phyloP scores from a whole-genome alignment of 1,139 yeast species.

The Yueomyces sp. region DNA sequence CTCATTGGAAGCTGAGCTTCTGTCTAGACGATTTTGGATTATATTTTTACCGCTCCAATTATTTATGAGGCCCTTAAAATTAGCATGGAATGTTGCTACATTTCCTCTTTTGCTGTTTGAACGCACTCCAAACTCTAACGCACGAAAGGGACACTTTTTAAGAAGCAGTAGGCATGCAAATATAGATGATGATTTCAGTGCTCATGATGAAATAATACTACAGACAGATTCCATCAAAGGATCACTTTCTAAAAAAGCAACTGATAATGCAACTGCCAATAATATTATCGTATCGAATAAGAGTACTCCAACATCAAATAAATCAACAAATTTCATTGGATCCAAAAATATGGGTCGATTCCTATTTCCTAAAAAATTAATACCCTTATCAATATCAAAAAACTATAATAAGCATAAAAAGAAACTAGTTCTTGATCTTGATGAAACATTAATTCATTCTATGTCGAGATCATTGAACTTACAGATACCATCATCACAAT shows the following conservation, averaged over 20 bases:
- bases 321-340: constrained; percentile 7
- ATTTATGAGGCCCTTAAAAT: constrained; percentile 2
- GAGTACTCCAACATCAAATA: constrained; percentile 1
- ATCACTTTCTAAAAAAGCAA: constrained; percentile 6
- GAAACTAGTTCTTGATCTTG: constrained; percentile 75
- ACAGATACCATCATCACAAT: constrained; percentile 29
- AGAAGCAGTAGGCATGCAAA: constrained; percentile 1
- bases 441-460: constrained; percentile 89
- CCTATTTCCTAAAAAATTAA: constrained; percentile 34
- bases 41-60: too few relatives aligned
- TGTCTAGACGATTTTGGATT: too few relatives aligned
- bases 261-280: not conserved
- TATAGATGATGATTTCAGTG: constrained; percentile 17
- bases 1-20: too few relatives aligned
- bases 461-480: constrained; percentile 51
- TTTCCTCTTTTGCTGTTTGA: not conserved
- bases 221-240: constrained; percentile 21
- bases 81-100: not conserved
- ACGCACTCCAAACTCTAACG: not conserved
- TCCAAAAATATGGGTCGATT: constrained; percentile 25
- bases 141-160: constrained; percentile 2
- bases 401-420: constrained; percentile 33
- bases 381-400: constrained; percentile 22
- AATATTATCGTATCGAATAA: not conserved
- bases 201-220: constrained; percentile 19